Evolutionary conservation across 176 grass and related monocot species (phyloP).

Genomic region (Carex parvula): DNA sequence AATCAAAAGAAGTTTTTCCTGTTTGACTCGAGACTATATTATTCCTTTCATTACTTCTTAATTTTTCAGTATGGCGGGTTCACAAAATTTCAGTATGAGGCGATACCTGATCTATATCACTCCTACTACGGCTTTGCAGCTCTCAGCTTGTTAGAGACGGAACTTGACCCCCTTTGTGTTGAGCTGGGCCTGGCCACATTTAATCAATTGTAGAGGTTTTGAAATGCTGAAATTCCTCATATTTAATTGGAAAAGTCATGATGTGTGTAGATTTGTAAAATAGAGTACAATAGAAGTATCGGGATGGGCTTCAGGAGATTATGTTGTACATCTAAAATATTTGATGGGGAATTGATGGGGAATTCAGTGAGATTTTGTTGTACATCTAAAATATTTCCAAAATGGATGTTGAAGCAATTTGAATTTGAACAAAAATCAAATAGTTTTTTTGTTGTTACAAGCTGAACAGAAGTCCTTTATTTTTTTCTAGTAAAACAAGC

Average conservation of each 20-base stretch:
- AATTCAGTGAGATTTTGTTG: background rate
- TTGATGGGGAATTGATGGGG: no score
- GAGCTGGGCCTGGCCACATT: slow-evolving; percentile 47
- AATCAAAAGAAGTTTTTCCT: background rate
- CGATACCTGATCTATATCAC: slow-evolving; percentile 67
- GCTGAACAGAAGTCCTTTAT: background rate
- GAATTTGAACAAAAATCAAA: background rate
- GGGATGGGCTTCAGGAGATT: background rate
- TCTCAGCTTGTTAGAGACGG: slow-evolving; percentile 57
- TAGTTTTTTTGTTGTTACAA: background rate
- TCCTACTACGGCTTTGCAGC: slow-evolving; percentile 78
- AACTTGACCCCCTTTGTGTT: slow-evolving; percentile 35
- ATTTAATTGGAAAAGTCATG: background rate
- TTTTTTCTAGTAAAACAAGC: background rate
- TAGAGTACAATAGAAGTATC: background rate
- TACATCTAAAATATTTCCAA: background rate
- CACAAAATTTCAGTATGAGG: slow-evolving; percentile 41
- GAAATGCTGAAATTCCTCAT: background rate
- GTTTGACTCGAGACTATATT: background rate
- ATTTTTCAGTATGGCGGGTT: slow-evolving; percentile 64
- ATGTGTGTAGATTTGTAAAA: background rate
- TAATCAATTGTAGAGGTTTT: slow-evolving; percentile 25
- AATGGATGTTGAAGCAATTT: background rate
- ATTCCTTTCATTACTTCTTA: background rate
- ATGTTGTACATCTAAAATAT: background rate